These are phyloP conservation scores for Carex cristatella DNA, from an alignment of 176 grass and related monocot genomes.

Conservation along the genomic window DNA sequence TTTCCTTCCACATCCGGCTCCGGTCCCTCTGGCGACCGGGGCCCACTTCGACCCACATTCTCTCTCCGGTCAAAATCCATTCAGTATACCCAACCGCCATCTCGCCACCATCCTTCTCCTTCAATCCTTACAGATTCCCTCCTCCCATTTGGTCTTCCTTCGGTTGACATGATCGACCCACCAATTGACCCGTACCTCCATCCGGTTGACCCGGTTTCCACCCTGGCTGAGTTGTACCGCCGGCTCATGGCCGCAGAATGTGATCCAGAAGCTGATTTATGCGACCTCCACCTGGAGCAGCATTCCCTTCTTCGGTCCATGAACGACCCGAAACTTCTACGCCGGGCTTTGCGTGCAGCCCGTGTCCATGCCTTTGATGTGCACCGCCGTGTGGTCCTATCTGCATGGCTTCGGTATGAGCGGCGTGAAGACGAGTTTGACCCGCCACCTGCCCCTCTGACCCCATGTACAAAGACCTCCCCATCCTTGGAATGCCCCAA, in stretches of 20 bases:
- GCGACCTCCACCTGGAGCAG: conserved; percentile 86
- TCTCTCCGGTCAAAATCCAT: conserved; percentile 56
- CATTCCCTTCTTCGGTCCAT: conserved; percentile 51
- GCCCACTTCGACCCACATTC: conserved; percentile 36
- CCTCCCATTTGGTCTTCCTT: conserved; percentile 75
- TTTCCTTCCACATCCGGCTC: conserved; percentile 40
- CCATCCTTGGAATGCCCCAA: conserved; percentile 81
- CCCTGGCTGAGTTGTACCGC: conserved; percentile 51
- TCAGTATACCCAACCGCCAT: conserved; percentile 31
- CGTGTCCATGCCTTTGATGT: conserved; percentile 64
- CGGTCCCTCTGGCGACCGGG: conserved; percentile 15
- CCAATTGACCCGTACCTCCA: conserved; percentile 55
- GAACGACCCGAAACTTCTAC: conserved; percentile 59
- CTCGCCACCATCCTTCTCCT: conserved; percentile 36
- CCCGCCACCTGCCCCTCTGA: conserved; percentile 41
- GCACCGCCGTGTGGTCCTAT: conserved; percentile 77
- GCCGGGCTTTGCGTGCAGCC: conserved; percentile 52
- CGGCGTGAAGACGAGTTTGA: conserved; percentile 84
- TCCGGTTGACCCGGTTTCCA: conserved; percentile 63
- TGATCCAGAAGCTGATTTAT: conserved; percentile 30
- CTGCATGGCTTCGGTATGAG: conserved; percentile 84
- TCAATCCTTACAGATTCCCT: conserved; percentile 37
- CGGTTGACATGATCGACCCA: conserved; percentile 54
- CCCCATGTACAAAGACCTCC: conserved; percentile 49
- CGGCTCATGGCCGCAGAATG: conserved; percentile 30